Evolutionary conservation across 2,329 filamentous ascomycete species (phyloP).

Genomic region (Ophiocordyceps camponoti-leonardi): DNA sequence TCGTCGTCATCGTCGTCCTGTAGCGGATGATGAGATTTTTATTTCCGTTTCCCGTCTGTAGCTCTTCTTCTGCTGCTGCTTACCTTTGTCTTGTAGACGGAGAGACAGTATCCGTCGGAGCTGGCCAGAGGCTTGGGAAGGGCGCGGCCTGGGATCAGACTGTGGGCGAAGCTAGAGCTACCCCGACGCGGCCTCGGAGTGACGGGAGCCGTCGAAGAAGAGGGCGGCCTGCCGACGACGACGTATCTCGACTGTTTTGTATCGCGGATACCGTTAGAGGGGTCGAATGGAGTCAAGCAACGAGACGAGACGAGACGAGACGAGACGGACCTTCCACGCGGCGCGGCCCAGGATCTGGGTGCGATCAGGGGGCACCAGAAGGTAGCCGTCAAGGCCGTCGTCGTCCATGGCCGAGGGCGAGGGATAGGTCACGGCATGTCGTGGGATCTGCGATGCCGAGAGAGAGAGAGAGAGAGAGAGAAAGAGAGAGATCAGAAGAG

Average conservation of each 20-base stretch:
- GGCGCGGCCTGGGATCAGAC: slow-evolving; percentile 19
- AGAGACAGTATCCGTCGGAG: slow-evolving; percentile 29
- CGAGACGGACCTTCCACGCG: slow-evolving; percentile 32
- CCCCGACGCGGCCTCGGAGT: slow-evolving; percentile 16
- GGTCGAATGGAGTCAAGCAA: slow-evolving; percentile 5
- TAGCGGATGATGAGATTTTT: not conserved
- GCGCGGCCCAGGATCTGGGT: slow-evolving; percentile 31
- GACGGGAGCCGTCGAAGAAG: slow-evolving; percentile 5
- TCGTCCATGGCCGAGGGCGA: slow-evolving; percentile 14
- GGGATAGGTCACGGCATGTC: not conserved
- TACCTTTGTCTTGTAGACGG: slow-evolving; percentile 40
- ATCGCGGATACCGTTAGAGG: too few relatives aligned
- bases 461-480: not conserved
- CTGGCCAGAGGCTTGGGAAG: slow-evolving; percentile 10
- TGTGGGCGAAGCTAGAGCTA: slow-evolving; percentile 21
- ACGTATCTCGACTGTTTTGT: slow-evolving; percentile 37
- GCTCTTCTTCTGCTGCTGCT: too few relatives aligned
- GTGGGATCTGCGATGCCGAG: too few relatives aligned
- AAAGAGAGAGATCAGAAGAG: too few relatives aligned
- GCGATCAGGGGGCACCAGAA: slow-evolving; percentile 33
- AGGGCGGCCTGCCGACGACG: slow-evolving; percentile 26
- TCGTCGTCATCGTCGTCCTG: slow-evolving; percentile 30
- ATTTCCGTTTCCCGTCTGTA: not conserved
- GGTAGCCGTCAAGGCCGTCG: slow-evolving; percentile 25
- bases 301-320: slow-evolving; percentile 7